Evolutionary conservation across 2,329 filamentous ascomycete genomes (phyloP).

Genomic region (Calonectria pteridis): DNA sequence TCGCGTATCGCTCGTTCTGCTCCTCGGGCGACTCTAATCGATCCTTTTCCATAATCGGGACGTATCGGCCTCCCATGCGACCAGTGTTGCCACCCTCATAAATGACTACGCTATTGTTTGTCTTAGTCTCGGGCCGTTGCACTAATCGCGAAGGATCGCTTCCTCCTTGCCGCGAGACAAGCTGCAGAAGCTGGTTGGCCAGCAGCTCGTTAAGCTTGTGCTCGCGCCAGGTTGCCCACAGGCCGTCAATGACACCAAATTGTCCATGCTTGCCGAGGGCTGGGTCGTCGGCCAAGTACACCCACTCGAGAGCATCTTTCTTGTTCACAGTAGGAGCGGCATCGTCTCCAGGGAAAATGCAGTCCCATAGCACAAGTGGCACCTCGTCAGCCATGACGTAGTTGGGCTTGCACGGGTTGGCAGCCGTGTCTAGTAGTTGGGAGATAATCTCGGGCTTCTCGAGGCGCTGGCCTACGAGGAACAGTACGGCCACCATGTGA

Average conservation of each 20-base stretch:
- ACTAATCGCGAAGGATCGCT: conserved; percentile 33
- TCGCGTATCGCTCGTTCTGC: conserved; percentile 72
- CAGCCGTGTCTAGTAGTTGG: conserved; percentile 78
- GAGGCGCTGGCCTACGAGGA: conserved; percentile 89
- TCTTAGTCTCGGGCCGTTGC: conserved; percentile 22
- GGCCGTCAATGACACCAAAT: conserved; percentile 75
- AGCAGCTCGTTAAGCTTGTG: conserved; percentile 92
- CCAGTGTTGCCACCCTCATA: conserved; percentile 70
- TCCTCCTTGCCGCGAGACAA: conserved; percentile 60
- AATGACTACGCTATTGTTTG: conserved; percentile 47
- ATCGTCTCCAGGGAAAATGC: conserved; percentile 77
- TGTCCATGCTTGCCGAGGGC: conserved; percentile 72
- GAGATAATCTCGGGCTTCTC: conserved; percentile 81
- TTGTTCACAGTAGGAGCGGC: conserved; percentile 49
- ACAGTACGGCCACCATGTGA: conserved; percentile 93
- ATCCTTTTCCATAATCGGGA: conserved; percentile 65
- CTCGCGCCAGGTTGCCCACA: conserved; percentile 88
- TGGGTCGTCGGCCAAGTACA: conserved; percentile 78
- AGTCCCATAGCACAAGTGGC: conserved; percentile 96
- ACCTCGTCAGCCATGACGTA: conserved; percentile 94
- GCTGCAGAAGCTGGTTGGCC: conserved; percentile 78
- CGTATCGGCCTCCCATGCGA: conserved; percentile 65
- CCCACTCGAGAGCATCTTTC: conserved; percentile 78
- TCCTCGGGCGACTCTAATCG: conserved; percentile 64
- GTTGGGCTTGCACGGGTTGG: conserved; percentile 80